Base-by-base conservation (phyloP, 73 alveolate species). In the Paraurostyla sp. region DNA sequence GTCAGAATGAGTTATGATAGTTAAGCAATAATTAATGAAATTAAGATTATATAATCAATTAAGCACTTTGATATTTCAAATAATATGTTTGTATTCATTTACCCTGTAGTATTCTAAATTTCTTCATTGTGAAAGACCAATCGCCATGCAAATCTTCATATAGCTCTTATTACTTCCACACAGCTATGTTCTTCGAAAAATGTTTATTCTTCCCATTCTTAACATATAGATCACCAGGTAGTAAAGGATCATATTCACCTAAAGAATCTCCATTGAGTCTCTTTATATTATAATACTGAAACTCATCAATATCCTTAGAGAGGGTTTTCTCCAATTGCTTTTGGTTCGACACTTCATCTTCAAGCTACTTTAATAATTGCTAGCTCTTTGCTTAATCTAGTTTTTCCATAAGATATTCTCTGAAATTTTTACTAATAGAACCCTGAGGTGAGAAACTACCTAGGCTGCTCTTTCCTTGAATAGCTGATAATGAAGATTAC, bases 91-190 rank as follows among this genome's bases (percentile, higher is more conserved):
- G 33, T 18, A 3, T 11, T 65, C 82, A 65, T 38, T 65, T 65
- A 15, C 41, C 41, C 41, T 65, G 41, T 20, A 65, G 25, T 7
- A 65, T 65, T 38, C 58, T 16, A 22, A 65, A 65, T 65, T 65
- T 65, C 58, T 38, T 65, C 20, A 65, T 13, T 13, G 58, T 65
- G 13, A 58, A 1, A 11, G 82, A 33, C 59, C 58, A 65, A 22
- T 65, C 82, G 36, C 82, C 82, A 65, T 65, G 82, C 58, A 65
- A 40, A 3, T 65, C 82, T 38, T 65, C 82, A 65, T 73, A 45
- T 25, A 48, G 11, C 30, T 73, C 71, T 30, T 73, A 43, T 35
- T 45, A 20, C 49, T 73, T 73, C 87, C 87, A 73, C 0, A 73
- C 22, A 2, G 87, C 87, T 27, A 73, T 73, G 46, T 73, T 73